These are phyloP conservation scores for Rhipidocladum racemiflorum DNA, from an alignment of 176 grass and related monocot species.

Conservation along the genomic window DNA sequence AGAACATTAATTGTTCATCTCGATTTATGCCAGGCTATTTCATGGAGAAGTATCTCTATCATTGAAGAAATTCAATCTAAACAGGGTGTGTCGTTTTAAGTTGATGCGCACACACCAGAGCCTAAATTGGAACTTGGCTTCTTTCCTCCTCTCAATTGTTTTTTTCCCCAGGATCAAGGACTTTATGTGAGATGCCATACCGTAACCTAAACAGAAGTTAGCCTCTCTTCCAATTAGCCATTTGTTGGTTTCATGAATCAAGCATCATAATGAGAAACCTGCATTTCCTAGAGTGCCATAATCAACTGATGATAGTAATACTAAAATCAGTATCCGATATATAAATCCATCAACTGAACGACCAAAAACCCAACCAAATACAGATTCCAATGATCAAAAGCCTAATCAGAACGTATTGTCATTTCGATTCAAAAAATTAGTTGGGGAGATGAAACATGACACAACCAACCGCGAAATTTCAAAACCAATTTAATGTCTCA, in stretches of 20 bases:
- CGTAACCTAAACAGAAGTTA: background rate
- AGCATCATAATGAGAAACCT: background rate
- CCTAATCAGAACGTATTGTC: background rate
- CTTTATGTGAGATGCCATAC: background rate
- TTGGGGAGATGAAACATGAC: background rate
- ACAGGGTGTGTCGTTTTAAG: background rate
- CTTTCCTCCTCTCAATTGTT: background rate
- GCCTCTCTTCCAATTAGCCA: background rate
- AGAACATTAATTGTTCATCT: background rate
- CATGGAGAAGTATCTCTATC: background rate
- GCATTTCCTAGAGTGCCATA: background rate
- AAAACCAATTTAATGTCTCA: background rate
- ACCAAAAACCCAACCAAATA: background rate
- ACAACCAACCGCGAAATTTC: background rate
- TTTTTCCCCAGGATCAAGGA: background rate
- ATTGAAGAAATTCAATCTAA: background rate
- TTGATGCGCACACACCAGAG: background rate
- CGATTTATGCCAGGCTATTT: background rate
- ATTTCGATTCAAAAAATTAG: background rate
- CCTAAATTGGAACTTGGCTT: background rate
- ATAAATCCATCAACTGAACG: background rate
- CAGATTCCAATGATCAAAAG: background rate
- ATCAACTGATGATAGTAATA: background rate
- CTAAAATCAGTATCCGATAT: background rate
- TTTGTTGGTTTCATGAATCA: background rate